Base-by-base conservation (phyloP, 192 early-diverging fungal genomes). In the Coemansia sp. region DNA sequence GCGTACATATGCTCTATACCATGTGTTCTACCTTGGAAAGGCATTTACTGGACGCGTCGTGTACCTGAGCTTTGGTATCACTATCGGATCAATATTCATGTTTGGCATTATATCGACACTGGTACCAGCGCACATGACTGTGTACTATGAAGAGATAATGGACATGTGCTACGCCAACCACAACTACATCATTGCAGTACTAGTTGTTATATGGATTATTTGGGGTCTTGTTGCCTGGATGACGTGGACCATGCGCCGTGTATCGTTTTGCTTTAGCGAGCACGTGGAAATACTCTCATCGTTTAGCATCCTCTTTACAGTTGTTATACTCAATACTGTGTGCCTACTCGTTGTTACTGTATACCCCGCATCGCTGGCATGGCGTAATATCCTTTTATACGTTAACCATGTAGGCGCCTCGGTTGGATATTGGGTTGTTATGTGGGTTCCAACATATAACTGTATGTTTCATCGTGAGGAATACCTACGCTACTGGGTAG, bases 251-350 rank as follows among this genome's bases (percentile, higher is more conserved):
- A 55, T 78, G 57, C 74, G 74, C 48, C 57, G 65, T 14, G 44
- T 78, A 0, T 55, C 68, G 1, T 78, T 78, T 57, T 67, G 61
- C 33, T 78, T 78, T 27, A 78, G 67, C 55, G 74, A 78, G 42
- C 46, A 49, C 1, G 38, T 55, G 0, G 74, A 78, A 14, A 56
- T 71, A 10, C 13, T 54, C 5, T 38, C 61, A 5, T 30, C 53
- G 0, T 71, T 71, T 51, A 18, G 53, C 3, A 34, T 78, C 0
- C 14, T 71, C n/a, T 40, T 71, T n/a, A 23, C 53, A 12, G 27
- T 78, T 1, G 62, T 54, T 49, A 23, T 46, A 11, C 40, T 78
- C n/a, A 78, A 71, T 21, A 71, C 68, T 3, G 44, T 68, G 0
- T 63, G 61, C 4, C 17, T 71, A 5, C 27, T 78, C 9, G 64